Evolutionary conservation across 2,329 filamentous ascomycete genomes (phyloP), one percentile per base, ranked within the genome.

Genomic region (Neopestalotiopsis sp.): DNA sequence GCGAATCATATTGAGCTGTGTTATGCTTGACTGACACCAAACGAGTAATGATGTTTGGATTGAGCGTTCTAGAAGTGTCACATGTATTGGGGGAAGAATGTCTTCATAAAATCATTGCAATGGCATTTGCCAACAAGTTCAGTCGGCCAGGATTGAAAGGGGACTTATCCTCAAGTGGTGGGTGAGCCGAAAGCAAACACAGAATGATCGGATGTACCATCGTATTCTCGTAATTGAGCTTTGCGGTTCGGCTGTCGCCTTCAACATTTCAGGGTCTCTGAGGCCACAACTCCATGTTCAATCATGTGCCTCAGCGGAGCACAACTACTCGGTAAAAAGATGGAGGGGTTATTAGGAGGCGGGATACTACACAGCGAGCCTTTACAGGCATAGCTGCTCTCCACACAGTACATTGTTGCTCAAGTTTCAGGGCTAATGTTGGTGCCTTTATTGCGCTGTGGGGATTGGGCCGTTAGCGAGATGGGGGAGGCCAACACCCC

Each of bases 51-150:
- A 52, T 52, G 45, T 52, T 7, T 45, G 13, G 42, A 17, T 45
- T 45, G 12, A 45, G 42, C n/a, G 17, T 52, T 52, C 45, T 52
- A 52, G 45, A 52, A 52, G 45, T 9, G n/a, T n/a, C n/a, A 52
- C n/a, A n/a, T 28, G 24, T 28, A 28, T 17, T 52, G n/a, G 14
- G 45, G 45, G n/a, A 7, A 52, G 45, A 52, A 52, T 52, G 17
- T 52, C 17, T 52, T 52, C 45, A 52, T 52, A 52, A 52, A 52
- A 20, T 52, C 45, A 52, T n/a, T 52, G 45, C 45, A 52, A 52
- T n/a, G 45, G 45, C 45, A 28, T 28, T 28, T 28, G 24, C 24
- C 24, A n/a, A n/a, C 45, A n/a, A 52, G 45, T 17, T 52, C 45
- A 52, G 45, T 17, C n/a, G 17, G 45, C 45, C 14, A 52, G 45